These are phyloP conservation scores for Phytopythium mirpurense DNA, from an alignment of 352 stramenopile genomes.

Conservation along the genomic window DNA sequence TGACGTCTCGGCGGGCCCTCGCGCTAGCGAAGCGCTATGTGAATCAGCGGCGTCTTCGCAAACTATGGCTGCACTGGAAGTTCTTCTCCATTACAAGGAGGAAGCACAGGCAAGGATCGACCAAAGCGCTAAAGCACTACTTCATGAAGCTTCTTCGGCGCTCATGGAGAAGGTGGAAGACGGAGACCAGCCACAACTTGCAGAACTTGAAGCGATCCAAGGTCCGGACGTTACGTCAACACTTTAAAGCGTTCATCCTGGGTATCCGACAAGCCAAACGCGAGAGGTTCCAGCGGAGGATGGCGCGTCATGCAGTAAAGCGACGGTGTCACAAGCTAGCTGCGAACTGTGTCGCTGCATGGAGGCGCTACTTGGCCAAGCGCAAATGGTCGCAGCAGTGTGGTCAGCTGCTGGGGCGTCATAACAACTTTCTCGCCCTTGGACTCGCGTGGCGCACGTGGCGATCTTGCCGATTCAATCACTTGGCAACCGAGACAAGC, in stretches of 20 bases:
- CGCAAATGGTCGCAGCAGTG: slow-evolving; percentile 20
- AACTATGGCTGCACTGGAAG: slow-evolving; percentile 78
- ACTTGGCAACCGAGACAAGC: slow-evolving; percentile 13
- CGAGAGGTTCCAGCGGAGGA: slow-evolving; percentile 18
- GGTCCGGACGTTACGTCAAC: slow-evolving; percentile 25
- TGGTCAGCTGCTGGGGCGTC: slow-evolving; percentile 9
- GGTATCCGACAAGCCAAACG: slow-evolving; percentile 22
- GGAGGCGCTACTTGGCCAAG: slow-evolving; percentile 13
- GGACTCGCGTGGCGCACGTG: slow-evolving; percentile 37
- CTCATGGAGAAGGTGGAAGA: slow-evolving; percentile 50
- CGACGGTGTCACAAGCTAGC: slow-evolving; percentile 18
- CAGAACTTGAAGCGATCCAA: slow-evolving; percentile 43
- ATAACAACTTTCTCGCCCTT: slow-evolving; percentile 15
- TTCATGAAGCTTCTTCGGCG: slow-evolving; percentile 57
- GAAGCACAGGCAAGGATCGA: slow-evolving; percentile 63
- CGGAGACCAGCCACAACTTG: slow-evolving; percentile 31
- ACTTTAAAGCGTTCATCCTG: slow-evolving; percentile 47
- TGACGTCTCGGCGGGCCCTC: slow-evolving; percentile 34
- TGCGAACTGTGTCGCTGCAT: slow-evolving; percentile 13
- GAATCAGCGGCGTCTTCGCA: slow-evolving; percentile 50
- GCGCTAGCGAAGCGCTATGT: slow-evolving; percentile 54
- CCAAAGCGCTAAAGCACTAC: slow-evolving; percentile 76
- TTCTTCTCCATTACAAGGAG: slow-evolving; percentile 59
- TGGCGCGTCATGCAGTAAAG: slow-evolving; percentile 23
- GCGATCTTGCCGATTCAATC: slow-evolving; percentile 18